Evolutionary conservation across 306 rosid genomes (phyloP).

Genomic region (Ormosia semicastrata): DNA sequence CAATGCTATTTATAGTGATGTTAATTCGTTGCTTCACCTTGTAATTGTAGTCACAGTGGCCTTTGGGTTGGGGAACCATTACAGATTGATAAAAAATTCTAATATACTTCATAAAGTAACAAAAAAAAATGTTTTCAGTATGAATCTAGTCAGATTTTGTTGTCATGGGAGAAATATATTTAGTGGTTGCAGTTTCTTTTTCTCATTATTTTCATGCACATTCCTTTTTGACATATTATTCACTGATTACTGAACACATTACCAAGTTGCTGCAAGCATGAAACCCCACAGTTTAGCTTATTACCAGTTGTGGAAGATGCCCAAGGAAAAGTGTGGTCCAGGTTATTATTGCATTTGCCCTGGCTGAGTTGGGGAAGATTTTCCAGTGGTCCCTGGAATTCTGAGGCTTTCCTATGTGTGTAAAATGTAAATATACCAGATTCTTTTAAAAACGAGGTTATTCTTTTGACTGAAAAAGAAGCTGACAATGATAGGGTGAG

Average conservation of each 20-base stretch:
- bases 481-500: background rate
- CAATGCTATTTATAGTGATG: background rate
- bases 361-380: background rate
- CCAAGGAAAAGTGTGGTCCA: background rate
- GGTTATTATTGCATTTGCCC: conserved; percentile 1
- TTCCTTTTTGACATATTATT: background rate
- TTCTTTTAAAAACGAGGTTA: background rate
- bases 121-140: background rate
- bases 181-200: background rate
- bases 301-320: background rate
- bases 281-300: background rate
- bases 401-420: background rate
- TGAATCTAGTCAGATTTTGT: background rate
- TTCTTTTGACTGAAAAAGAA: background rate
- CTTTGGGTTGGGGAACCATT: background rate
- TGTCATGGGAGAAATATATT: background rate
- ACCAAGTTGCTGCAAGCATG: background rate
- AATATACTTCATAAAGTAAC: too few relatives aligned
- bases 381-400: background rate
- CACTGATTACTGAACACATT: background rate
- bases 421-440: background rate
- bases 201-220: background rate
- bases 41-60: background rate
- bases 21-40: background rate
- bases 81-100: background rate